A percentile compares a stretch with the other conserved stretches of the same genome.
Conservation (phyloP, 2,329 filamentous ascomycete species). For the Pyricularia pennisetigena region DNA sequence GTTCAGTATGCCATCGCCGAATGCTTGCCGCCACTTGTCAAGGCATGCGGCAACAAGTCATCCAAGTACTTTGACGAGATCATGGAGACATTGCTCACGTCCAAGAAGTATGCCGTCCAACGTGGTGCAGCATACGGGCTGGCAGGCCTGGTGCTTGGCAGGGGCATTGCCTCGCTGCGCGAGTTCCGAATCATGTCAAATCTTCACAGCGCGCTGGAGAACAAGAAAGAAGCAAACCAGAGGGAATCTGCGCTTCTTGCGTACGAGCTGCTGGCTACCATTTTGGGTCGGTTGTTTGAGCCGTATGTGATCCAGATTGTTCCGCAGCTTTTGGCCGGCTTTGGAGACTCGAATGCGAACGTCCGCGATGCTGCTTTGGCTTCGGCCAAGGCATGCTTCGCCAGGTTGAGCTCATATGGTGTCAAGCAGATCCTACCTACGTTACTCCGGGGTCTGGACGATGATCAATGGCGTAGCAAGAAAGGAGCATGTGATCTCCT, state of each 20-base stretch:
- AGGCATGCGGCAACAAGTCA: conserved; percentile 67
- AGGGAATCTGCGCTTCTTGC: conserved; percentile 82
- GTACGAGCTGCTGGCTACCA: conserved; percentile 79
- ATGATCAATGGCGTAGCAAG: conserved; percentile 96
- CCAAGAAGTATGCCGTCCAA: conserved; percentile 86
- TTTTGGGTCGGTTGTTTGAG: conserved; percentile 85
- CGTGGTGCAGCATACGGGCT: conserved; percentile 92
- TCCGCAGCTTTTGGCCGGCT: conserved; percentile 78
- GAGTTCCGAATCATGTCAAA: conserved; percentile 81
- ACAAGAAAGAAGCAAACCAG: conserved; percentile 86
- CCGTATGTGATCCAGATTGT: conserved; percentile 95
- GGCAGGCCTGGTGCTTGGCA: conserved; percentile 81
- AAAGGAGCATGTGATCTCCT: conserved; percentile 95
- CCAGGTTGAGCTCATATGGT: conserved; percentile 85
- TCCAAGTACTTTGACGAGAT: conserved; percentile 73
- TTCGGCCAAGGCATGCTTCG: conserved; percentile 89
- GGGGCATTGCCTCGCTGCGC: conserved; percentile 69
- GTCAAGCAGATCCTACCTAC: conserved; percentile 92
- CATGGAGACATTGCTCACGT: conserved; percentile 70
- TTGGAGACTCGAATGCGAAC: conserved; percentile 79
- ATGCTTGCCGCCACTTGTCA: conserved; percentile 85
- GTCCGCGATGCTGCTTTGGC: conserved; percentile 90
- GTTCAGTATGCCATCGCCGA: conserved; percentile 95
- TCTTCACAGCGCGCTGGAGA: conserved; percentile 75
- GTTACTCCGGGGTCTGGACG: conserved; percentile 82